phyloP scores from a whole-genome alignment of 176 grass and related monocot species.

The Musa troglodytarum region DNA sequence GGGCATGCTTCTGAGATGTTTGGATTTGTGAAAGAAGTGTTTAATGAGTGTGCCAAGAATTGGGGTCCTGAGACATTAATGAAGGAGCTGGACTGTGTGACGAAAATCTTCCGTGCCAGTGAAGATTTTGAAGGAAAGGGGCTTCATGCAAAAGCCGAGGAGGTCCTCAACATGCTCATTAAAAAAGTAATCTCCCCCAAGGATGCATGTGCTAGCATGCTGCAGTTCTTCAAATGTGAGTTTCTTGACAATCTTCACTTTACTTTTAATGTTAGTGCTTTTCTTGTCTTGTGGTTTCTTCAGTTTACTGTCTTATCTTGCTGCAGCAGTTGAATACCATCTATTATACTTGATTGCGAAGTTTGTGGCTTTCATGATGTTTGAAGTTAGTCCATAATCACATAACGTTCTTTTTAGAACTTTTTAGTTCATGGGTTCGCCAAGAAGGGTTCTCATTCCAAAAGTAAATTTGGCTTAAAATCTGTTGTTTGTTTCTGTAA shows the following conservation, averaged over 20 bases:
- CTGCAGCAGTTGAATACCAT: not conserved
- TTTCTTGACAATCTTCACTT: conserved; percentile 7
- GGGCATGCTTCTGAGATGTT: conserved; percentile 93
- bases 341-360: not conserved
- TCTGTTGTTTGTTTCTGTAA: not conserved
- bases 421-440: not conserved
- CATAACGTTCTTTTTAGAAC: not conserved
- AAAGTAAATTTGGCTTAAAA: not conserved
- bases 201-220: conserved; percentile 66
- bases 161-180: conserved; percentile 51
- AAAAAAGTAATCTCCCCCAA: conserved; percentile 48
- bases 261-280: conserved; percentile 8
- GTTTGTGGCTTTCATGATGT: not conserved
- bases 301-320: not conserved
- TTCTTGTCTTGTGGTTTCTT: not conserved
- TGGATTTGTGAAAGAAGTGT: conserved; percentile 98
- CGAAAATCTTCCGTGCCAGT: conserved; percentile 79
- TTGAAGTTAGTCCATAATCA: not conserved
- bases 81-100: conserved; percentile 86
- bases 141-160: conserved; percentile 71
- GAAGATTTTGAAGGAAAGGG: conserved; percentile 98
- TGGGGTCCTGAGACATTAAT: conserved; percentile 59
- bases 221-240: conserved; percentile 98
- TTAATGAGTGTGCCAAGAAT: conserved; percentile 65
- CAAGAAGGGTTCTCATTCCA: not conserved